Evolutionary conservation across 2,329 filamentous ascomycete genomes (phyloP).

Genomic region (Monilinia vaccinii-corymbosi): DNA sequence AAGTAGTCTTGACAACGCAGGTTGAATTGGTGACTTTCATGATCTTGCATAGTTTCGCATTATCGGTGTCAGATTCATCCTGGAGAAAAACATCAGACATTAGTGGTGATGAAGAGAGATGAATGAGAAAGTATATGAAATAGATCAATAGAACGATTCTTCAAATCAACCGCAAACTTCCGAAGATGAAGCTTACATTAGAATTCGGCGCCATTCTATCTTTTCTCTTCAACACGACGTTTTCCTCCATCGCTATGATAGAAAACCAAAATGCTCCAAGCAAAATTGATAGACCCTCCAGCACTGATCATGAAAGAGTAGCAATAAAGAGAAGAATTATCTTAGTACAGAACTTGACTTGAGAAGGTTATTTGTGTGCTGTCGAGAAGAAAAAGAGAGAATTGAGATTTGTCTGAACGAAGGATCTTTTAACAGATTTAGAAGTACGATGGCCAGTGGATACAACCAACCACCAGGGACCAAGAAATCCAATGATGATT

Average conservation of each 20-base stretch:
- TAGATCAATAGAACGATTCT: neutral
- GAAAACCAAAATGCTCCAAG: neutral
- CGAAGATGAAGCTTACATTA: neutral
- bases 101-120: neutral
- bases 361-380: neutral
- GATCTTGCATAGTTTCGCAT: neutral
- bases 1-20: too few species aligned
- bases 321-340: neutral
- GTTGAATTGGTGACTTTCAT: neutral
- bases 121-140: neutral
- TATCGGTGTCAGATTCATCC: neutral
- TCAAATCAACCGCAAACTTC: neutral
- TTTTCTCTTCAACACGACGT: neutral
- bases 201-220: neutral
- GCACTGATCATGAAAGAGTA: neutral
- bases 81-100: neutral
- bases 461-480: neutral
- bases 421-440: neutral
- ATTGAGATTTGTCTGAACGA: neutral
- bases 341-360: neutral
- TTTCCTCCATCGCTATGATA: neutral
- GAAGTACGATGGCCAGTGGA: neutral
- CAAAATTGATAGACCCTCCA: neutral
- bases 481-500: neutral
- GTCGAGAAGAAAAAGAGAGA: neutral